Base-by-base conservation (phyloP, 805 yeast genomes). In the Zygosaccharomyces pseudorouxii region DNA sequence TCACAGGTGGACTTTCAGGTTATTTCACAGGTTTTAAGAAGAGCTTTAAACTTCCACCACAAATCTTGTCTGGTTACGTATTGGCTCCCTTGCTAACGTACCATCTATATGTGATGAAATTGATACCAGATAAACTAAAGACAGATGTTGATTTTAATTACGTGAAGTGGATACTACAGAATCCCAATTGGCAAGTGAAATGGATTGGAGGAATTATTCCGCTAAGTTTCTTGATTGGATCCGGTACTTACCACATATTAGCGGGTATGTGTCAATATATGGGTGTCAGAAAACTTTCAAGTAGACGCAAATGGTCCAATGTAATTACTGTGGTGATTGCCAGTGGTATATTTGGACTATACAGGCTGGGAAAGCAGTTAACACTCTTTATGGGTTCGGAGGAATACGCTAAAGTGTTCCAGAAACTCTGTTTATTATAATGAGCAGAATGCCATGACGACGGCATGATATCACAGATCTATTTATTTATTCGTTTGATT, bases 1-100 rank as follows among this genome's bases (percentile, higher is more conserved):
- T 59, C 14, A 51, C 52, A 2, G 65, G 65, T 2, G 63, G 63
- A 10, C 48, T 60, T 16, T 51, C 56, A 10, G 65, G 65, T 1
- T 59, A 58, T 35, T 54, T 59, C 27, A 45, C 58, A 27, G 65
- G 65, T 1, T 49, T 54, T 30, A 54, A 50, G 22, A 54, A 53
- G 29, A 52, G 43, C 8, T 52, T 58, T 18, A 41, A 38, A 3
- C 48, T 47, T 16, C 46, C 60, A n/a, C 64, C 65, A 3, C 61
- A 58, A 20, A 55, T 53, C 3, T 10, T 57, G 4, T 52, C 60
- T 10, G 65, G 65, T 12, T 58, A 55, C 30, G 29, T 57, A 9
- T 46, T 59, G 18, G 50, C 49, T 6, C 59, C 59, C 8, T 46
- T 53, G 6, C n/a, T 61, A 18, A 31, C 52, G 14, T 56, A 53